Conservation (phyloP, 2,329 filamentous ascomycete genomes). For the Gnomoniopsis sp. region DNA sequence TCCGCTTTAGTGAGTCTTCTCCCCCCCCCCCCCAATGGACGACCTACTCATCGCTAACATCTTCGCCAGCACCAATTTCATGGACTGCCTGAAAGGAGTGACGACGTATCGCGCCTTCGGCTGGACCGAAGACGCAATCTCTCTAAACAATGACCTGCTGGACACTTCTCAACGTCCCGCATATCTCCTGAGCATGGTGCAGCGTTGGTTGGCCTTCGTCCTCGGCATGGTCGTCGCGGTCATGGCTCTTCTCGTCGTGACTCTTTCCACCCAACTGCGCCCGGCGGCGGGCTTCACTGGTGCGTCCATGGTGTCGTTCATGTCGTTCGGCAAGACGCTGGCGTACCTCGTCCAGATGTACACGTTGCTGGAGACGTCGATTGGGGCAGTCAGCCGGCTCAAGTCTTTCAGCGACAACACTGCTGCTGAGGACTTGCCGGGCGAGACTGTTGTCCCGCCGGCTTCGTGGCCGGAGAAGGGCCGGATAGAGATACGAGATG, state of each 20-base stretch:
- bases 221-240: constrained; percentile 47
- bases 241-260: constrained; percentile 45
- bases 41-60: not conserved
- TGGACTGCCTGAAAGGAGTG: constrained; percentile 53
- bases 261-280: constrained; percentile 42
- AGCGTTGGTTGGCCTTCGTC: constrained; percentile 53
- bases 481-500: constrained; percentile 21
- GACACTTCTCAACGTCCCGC: constrained; percentile 54
- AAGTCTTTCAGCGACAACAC: constrained; percentile 24
- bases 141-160: constrained; percentile 44
- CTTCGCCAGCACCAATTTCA: constrained; percentile 41
- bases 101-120: constrained; percentile 55
- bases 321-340: constrained; percentile 32
- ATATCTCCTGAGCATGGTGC: constrained; percentile 55
- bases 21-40: not conserved
- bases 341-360: constrained; percentile 29
- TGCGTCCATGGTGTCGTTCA: constrained; percentile 35
- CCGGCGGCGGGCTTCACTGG: constrained; percentile 36
- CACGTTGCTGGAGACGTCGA: constrained; percentile 31
- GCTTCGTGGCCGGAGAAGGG: constrained; percentile 28
- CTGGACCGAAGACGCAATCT: constrained; percentile 43
- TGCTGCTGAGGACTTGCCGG: constrained; percentile 21
- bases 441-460: constrained; percentile 23
- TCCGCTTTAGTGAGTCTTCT: constrained; percentile 46
- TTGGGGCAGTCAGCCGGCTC: constrained; percentile 29